Evolutionary conservation across 2,329 filamentous ascomycete species (phyloP), one percentile per base, ranked within the genome.

Genomic region (Colletotrichum coccodes): DNA sequence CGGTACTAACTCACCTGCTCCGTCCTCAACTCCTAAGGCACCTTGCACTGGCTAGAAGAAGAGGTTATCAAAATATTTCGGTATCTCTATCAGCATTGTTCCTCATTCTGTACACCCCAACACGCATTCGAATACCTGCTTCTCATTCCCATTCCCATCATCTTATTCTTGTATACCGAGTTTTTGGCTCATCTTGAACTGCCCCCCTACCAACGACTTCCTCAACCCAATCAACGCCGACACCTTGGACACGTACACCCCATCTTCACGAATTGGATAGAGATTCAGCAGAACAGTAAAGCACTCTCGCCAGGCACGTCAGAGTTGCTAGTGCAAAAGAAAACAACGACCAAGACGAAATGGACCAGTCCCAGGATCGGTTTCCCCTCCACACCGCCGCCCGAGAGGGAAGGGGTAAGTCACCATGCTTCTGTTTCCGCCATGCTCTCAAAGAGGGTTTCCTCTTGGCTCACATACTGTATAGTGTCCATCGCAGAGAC

Each of bases 351-450:
- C 30, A 28, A 42, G n/a, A 28, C 36, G 26, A 5, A 16, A 70
- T 70, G 67, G 32, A 80, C 5, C 78, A 84, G 23, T 73, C 83
- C 16, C 75, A 80, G 50, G 84, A 90, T 59, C 94, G 92, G 75
- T 98, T 91, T 74, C 92, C 94, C 32, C 91, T 98, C 49, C 95
- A 98, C 77, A 93, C 93, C 72, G 95, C 95, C 47, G 92, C 92
- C 70, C 89, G 95, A 64, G 94, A 97, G 79, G 94, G 95, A 47
- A 92, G 90, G 84, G 87, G 95, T 97, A 86, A 77, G 86, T 74
- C 6, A n/a, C 23, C 7, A 16, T 38, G 23, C 26, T 8, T 21
- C n/a, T 11, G 26, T 21, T 21, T 14, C 8, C 44, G 40, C n/a
- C 42, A 26, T 26, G 32, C 21, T 3, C 6, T 30, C 14, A 12